Conservation (phyloP, 2,329 filamentous ascomycete species). For the Gyromitra esculenta region DNA sequence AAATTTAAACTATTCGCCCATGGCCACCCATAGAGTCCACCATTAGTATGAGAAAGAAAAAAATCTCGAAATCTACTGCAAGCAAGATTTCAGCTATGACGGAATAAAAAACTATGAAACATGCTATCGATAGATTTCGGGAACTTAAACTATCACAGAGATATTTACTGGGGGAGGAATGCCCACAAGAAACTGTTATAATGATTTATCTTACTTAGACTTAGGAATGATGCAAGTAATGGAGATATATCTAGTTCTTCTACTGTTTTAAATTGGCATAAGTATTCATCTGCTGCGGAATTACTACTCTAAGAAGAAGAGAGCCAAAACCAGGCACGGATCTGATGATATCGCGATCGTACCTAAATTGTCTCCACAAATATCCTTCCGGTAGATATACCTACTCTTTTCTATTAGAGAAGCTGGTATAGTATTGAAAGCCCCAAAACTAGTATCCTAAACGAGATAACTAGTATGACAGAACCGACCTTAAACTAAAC, state of each 20-base stretch:
- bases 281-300: neutral
- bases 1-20: neutral
- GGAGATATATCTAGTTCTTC: no score
- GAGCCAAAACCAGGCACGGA: neutral
- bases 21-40: neutral
- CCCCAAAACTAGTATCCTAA: neutral
- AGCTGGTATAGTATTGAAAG: no score
- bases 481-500: neutral
- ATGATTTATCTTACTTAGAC: no score
- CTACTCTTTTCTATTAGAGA: neutral
- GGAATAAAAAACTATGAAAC: neutral
- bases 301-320: neutral
- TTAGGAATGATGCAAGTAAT: no score
- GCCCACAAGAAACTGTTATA: no score
- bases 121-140: neutral
- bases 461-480: neutral
- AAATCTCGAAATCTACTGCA: no score
- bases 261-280: neutral
- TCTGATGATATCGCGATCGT: neutral
- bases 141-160: neutral
- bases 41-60: no score
- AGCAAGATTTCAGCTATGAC: neutral
- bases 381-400: neutral
- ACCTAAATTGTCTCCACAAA: neutral
- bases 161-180: no score